Conservation (phyloP, 345 rosid species). For the Orychophragmus violaceus region DNA sequence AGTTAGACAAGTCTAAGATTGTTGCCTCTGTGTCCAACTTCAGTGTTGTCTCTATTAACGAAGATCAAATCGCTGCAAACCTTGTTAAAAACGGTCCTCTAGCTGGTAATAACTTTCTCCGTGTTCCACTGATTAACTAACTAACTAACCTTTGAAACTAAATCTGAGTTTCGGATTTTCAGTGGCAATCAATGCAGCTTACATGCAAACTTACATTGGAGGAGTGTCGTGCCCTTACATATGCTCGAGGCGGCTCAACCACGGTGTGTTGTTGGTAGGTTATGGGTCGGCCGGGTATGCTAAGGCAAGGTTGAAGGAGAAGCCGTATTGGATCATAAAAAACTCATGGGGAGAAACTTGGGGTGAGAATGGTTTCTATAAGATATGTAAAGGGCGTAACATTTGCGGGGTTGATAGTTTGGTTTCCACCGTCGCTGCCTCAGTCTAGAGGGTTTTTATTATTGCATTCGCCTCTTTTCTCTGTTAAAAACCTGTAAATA, state of each 20-base stretch:
- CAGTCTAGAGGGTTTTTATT: background rate
- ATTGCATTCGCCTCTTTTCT: background rate
- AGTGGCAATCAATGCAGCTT: slow-evolving; percentile 76
- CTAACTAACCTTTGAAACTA: background rate
- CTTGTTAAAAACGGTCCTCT: slow-evolving; percentile 78
- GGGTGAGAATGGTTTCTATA: slow-evolving; percentile 83
- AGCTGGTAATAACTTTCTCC: slow-evolving; percentile 17
- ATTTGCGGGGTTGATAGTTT: slow-evolving; percentile 78
- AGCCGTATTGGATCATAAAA: slow-evolving; percentile 87
- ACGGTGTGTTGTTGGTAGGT: slow-evolving; percentile 80
- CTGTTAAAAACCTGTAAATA: background rate
- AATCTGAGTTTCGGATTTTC: background rate
- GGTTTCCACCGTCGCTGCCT: slow-evolving; percentile 84
- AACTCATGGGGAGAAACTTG: slow-evolving; percentile 85
- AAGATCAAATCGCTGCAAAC: slow-evolving; percentile 86
- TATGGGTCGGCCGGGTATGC: slow-evolving; percentile 78
- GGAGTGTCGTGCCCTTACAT: slow-evolving; percentile 86
- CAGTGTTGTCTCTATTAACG: slow-evolving; percentile 72
- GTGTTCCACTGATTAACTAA: background rate
- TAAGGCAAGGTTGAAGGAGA: slow-evolving; percentile 64
- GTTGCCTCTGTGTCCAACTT: slow-evolving; percentile 75
- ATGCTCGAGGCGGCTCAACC: slow-evolving; percentile 68
- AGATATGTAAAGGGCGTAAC: slow-evolving; percentile 69
- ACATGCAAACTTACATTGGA: slow-evolving; percentile 78
- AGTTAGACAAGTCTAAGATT: slow-evolving; percentile 68